phyloP scores from a whole-genome alignment of 163 green algal species.

The Chlamydomonas reinhardtii region DNA sequence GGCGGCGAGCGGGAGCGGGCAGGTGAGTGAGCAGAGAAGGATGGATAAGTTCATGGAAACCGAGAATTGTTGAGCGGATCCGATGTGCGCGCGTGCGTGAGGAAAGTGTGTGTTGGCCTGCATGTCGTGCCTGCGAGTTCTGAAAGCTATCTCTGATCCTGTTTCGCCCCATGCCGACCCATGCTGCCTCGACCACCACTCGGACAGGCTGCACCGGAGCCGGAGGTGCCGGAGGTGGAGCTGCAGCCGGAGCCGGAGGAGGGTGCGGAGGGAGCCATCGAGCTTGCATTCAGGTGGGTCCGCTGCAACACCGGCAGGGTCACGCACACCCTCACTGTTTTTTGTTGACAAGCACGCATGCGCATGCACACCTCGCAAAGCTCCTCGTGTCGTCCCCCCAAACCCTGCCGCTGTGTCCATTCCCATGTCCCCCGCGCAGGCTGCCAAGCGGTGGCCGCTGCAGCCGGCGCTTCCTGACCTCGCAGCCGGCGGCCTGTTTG shows the following conservation, averaged over 20 bases:
- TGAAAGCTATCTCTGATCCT: too few species aligned
- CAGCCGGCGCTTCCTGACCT: slow-evolving; percentile 23
- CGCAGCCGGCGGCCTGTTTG: not conserved
- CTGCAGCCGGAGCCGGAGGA: slow-evolving; percentile 14
- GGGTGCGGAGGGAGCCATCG: slow-evolving; percentile 34
- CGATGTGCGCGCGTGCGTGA: too few species aligned
- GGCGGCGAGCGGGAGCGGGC: not conserved
- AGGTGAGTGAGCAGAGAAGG: not conserved
- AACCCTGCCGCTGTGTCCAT: too few species aligned
- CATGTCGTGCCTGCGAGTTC: too few species aligned
- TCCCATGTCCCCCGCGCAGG: not conserved
- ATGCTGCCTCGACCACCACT: too few species aligned
- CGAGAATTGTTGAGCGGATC: not conserved
- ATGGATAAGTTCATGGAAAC: too few species aligned
- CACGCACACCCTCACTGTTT: too few species aligned
- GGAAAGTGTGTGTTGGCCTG: too few species aligned
- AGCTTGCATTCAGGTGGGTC: slow-evolving; percentile 29
- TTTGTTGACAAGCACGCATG: too few species aligned
- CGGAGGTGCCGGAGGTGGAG: not conserved
- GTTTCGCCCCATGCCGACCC: too few species aligned
- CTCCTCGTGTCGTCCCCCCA: too few species aligned
- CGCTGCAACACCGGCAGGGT: too few species aligned
- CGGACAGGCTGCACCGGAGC: not conserved
- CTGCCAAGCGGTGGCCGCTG: slow-evolving; percentile 13
- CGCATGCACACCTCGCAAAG: not conserved